A percentile compares a stretch with the other conserved stretches of the same genome.
Evolutionary conservation across 805 yeast genomes (phyloP).

Genomic region (Hagleromyces aurorensis): DNA sequence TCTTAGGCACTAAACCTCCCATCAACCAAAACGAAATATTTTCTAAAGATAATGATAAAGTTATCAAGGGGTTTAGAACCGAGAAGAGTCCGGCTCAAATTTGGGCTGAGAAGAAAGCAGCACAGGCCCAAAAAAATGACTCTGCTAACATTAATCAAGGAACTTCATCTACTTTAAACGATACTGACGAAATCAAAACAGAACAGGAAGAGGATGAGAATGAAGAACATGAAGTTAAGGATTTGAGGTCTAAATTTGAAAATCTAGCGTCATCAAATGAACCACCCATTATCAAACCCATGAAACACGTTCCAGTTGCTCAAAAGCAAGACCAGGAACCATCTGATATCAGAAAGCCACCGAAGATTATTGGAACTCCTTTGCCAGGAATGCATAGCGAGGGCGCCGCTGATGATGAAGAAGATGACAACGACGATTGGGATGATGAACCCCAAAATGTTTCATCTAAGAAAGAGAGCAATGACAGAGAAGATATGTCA

Average conservation of each 20-base stretch:
- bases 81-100: constrained; percentile 93
- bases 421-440: constrained; percentile 19
- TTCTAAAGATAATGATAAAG: constrained; percentile 29
- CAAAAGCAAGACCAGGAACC: constrained; percentile 12
- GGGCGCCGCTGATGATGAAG: constrained; percentile 16
- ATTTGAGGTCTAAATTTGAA: constrained; percentile 34
- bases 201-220: constrained; percentile 25
- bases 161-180: constrained; percentile 23
- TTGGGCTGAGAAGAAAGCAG: constrained; percentile 89
- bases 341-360: constrained; percentile 10
- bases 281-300: constrained; percentile 26
- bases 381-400: constrained; percentile 30
- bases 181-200: constrained; percentile 23
- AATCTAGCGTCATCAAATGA: constrained; percentile 24
- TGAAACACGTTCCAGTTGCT: constrained; percentile 8
- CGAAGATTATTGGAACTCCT: constrained; percentile 25
- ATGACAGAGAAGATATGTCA: no score
- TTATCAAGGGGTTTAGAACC: constrained; percentile 52
- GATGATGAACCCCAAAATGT: constrained; percentile 20
- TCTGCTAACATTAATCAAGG: constrained; percentile 1
- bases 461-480: constrained; percentile 3
- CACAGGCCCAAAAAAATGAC: constrained; percentile 27
- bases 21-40: constrained; percentile 6
- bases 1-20: constrained; percentile 32
- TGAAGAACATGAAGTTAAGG: constrained; percentile 25